Conservation (phyloP, 768 basidiomycete species). For the Goffeauzyma gilvescens region DNA sequence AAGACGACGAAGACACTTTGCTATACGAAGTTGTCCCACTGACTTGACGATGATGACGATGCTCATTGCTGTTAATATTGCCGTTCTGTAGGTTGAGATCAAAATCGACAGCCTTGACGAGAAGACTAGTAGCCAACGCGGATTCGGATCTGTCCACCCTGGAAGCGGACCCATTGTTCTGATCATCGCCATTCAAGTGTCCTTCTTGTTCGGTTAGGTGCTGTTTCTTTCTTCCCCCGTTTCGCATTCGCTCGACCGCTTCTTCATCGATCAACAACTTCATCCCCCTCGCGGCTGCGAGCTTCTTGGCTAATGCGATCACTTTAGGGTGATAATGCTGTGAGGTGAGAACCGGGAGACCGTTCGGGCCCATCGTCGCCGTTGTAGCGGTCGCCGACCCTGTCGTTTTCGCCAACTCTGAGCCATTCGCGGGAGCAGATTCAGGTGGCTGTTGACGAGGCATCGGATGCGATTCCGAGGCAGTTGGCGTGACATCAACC, state of each 20-base stretch:
- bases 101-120: too few species aligned
- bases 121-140: too few species aligned
- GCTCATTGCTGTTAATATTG: too few species aligned
- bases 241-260: not conserved
- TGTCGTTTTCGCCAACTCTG: not conserved
- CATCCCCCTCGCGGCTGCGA: slow-evolving; percentile 7
- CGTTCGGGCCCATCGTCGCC: not conserved
- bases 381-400: not conserved
- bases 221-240: not conserved
- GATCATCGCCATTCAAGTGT: not conserved
- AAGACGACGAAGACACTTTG: too few species aligned
- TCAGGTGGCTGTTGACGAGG: not conserved
- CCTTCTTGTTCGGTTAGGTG: not conserved
- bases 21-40: too few species aligned
- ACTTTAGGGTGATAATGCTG: slow-evolving; percentile 8
- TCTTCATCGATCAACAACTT: slow-evolving; percentile 6
- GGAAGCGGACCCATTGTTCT: too few species aligned
- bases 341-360: not conserved
- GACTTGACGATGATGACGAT: too few species aligned
- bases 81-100: too few species aligned
- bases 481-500: too few species aligned
- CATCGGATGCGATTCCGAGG: not conserved
- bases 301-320: slow-evolving; percentile 6
- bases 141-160: too few species aligned
- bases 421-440: not conserved